These are phyloP conservation scores for Lineolata rhizophorae DNA, from an alignment of 495 filamentous ascomycete genomes.

Conservation along the genomic window DNA sequence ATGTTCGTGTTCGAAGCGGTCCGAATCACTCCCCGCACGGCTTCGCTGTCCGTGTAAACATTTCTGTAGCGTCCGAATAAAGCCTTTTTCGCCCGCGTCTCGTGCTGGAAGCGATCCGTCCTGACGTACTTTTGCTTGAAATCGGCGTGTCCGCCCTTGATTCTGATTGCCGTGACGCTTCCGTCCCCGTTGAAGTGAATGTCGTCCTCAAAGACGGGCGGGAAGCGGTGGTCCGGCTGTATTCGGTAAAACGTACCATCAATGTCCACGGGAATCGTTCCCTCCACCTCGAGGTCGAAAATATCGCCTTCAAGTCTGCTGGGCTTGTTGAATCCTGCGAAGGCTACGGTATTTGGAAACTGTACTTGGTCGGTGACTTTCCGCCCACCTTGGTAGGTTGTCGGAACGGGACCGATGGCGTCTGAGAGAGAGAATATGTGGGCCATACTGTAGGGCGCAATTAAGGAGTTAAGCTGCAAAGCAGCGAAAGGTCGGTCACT, in stretches of 20 bases:
- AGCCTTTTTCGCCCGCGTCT: constrained; percentile 18
- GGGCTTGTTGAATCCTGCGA: neutral
- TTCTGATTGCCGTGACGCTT: constrained; percentile 14
- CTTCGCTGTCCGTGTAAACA: constrained; percentile 28
- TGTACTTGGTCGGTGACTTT: too few relatives aligned
- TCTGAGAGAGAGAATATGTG: too few relatives aligned
- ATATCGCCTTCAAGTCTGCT: constrained; percentile 8
- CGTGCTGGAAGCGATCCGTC: constrained; percentile 26
- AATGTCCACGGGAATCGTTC: constrained; percentile 16
- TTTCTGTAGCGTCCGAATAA: constrained; percentile 31
- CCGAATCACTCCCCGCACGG: constrained; percentile 23
- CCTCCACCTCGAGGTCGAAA: constrained; percentile 5
- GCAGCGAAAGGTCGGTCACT: too few relatives aligned
- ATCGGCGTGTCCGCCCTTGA: constrained; percentile 2
- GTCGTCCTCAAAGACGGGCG: too few relatives aligned
- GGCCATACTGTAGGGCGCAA: too few relatives aligned
- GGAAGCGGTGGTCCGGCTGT: constrained; percentile 14
- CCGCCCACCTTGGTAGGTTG: too few relatives aligned
- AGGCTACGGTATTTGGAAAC: neutral
- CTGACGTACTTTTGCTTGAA: constrained; percentile 30
- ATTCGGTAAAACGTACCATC: constrained; percentile 16
- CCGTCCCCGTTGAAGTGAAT: constrained; percentile 4
- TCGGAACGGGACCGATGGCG: too few relatives aligned
- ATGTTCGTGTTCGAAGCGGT: constrained; percentile 34
- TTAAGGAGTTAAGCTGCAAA: too few relatives aligned